Evolutionary conservation across 2,329 filamentous ascomycete species (phyloP).

Genomic region (Capronia epimyces): DNA sequence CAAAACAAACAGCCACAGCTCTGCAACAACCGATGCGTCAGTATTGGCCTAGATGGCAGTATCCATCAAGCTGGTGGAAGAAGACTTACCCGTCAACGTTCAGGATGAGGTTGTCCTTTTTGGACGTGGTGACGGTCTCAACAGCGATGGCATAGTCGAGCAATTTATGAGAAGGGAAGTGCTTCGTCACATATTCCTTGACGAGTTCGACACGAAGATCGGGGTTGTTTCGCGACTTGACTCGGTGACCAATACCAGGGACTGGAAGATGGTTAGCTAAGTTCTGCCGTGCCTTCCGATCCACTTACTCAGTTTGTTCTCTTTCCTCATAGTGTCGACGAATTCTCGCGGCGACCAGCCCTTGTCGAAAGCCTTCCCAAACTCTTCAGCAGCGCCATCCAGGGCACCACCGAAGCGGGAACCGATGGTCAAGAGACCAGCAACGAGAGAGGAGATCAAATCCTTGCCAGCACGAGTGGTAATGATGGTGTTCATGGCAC

Average conservation of each 20-base stretch:
- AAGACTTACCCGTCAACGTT: constrained; percentile 68
- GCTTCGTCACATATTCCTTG: constrained; percentile 96
- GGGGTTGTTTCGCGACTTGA: constrained; percentile 99
- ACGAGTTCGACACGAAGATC: constrained; percentile 99
- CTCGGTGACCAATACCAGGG: constrained; percentile 96
- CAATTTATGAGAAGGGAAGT: constrained; percentile 96
- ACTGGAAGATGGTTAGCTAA: constrained; percentile 47
- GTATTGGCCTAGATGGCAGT: background rate
- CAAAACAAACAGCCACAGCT: constrained; percentile 71
- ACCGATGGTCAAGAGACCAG: constrained; percentile 95
- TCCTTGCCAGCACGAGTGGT: constrained; percentile 99
- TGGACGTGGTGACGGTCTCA: constrained; percentile 95
- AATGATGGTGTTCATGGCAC: constrained; percentile 99
- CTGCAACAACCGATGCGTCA: background rate
- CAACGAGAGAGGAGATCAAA: constrained; percentile 88
- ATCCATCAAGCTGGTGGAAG: background rate
- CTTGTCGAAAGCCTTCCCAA: constrained; percentile 97
- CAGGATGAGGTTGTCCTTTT: constrained; percentile 99
- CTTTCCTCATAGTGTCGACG: constrained; percentile 97
- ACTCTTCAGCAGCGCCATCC: constrained; percentile 96
- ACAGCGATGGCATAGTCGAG: constrained; percentile 98
- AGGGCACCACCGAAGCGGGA: constrained; percentile 98
- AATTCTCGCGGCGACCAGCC: constrained; percentile 97
- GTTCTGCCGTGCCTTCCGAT: constrained; percentile 4
- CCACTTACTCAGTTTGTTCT: constrained; percentile 88